Base-by-base conservation (phyloP, 306 rosid genomes). In the Cicer cuneatum region DNA sequence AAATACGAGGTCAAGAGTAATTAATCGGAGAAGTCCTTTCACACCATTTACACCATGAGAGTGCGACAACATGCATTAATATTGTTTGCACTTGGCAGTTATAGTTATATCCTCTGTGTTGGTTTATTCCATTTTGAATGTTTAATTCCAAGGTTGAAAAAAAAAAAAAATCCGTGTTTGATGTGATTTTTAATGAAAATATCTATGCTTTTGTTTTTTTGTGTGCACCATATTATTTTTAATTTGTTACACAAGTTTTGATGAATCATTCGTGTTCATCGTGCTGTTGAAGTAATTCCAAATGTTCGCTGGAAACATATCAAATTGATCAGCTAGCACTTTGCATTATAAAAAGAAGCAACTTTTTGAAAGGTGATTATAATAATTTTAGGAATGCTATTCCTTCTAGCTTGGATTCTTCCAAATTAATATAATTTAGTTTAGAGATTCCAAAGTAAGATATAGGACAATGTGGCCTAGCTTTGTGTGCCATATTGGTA, bases 211-310 rank as follows among this genome's bases (percentile, higher is more conserved):
- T 47, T 74, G 14, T 74, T 11, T 10, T 45, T 68, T 58, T 58
- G 35, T 21, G 57, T 75, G 18, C 13, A 11, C 7, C 52, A 15
- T 49, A 9, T 52, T 45, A 40, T 41, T 16, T 66, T 33, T 33
- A n/a, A 72, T 79, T 40, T 59, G 47, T 18, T 81, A 47, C 12
- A 73, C 75, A 69, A 69, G 72, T 77, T 84, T 76, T 56, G 75
- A 69, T 69, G 83, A 77, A 69, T 80, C 78, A 69, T 40, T 66
- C 71, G 51, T 10, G 72, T 35, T 73, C 81, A 57, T 80, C 83
- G 80, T 84, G 85, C 14, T 69, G 33, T 69, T 77, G 68, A 84
- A 77, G 87, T 69, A 56, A 84, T 80, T 77, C 87, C 87, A 69
- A 78, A 80, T 65, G 68, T 37, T 67, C 48, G 57, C 77, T 77